A percentile compares a stretch with the other conserved stretches of the same genome.
Conservation (phyloP, 2,329 filamentous ascomycete species). For the Fusarium fujikuroi region DNA sequence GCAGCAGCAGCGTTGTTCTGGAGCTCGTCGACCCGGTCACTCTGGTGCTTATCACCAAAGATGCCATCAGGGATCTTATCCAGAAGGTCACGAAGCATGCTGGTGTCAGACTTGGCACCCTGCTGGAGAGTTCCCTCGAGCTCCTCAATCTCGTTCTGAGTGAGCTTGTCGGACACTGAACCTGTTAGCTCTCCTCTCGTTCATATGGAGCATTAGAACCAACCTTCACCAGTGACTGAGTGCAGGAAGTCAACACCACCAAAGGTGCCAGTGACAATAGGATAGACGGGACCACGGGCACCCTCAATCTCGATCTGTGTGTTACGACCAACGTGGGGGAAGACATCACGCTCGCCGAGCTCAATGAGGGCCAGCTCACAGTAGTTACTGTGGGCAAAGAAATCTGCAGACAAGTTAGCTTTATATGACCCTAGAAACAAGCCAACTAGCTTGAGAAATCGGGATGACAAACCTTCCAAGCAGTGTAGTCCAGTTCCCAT, state of each 20-base stretch:
- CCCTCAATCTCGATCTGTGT: slow-evolving; percentile 78
- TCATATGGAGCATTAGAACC: slow-evolving; percentile 13
- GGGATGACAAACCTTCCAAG: slow-evolving; percentile 69
- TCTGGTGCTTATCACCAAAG: slow-evolving; percentile 79
- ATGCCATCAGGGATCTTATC: slow-evolving; percentile 84
- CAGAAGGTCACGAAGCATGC: slow-evolving; percentile 80
- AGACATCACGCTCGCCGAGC: slow-evolving; percentile 81
- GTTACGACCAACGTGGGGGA: slow-evolving; percentile 84
- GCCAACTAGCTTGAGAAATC: neutral
- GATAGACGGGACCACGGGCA: slow-evolving; percentile 75
- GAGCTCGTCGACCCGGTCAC: slow-evolving; percentile 80
- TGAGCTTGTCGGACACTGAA: slow-evolving; percentile 85
- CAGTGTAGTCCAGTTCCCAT: slow-evolving; percentile 91
- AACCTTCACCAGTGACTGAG: slow-evolving; percentile 78
- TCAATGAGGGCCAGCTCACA: slow-evolving; percentile 88
- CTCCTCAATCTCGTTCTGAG: slow-evolving; percentile 89
- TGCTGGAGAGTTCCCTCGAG: slow-evolving; percentile 84
- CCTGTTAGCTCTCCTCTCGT: slow-evolving; percentile 20
- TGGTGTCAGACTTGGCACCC: slow-evolving; percentile 72
- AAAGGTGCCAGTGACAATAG: slow-evolving; percentile 90
- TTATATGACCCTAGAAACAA: neutral
- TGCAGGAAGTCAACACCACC: slow-evolving; percentile 95
- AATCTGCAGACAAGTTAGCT: slow-evolving; percentile 65
- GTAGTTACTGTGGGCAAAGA: slow-evolving; percentile 94
- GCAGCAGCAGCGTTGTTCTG: slow-evolving; percentile 79